A percentile compares a stretch with the other conserved stretches of the same genome.
These are phyloP conservation scores for Macadamia integrifolia DNA, from an alignment of 164 flowering plant genomes.

Conservation along the genomic window DNA sequence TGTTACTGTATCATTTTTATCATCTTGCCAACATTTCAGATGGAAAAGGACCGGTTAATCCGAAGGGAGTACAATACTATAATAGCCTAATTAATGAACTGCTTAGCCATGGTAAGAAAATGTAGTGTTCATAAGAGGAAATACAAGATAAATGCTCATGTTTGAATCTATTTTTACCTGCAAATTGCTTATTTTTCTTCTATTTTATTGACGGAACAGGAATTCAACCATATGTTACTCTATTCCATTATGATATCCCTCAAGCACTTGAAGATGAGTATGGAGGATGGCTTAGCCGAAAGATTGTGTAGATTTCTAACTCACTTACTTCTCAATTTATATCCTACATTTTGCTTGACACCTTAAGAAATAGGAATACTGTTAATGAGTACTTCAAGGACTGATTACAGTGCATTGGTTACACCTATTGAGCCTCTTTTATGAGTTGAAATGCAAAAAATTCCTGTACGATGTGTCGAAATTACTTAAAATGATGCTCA, in stretches of 20 bases:
- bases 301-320: constrained; percentile 37
- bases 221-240: constrained; percentile 59
- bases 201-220: constrained; percentile 31
- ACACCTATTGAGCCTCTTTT: too few relatives aligned
- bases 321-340: neutral
- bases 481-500: too few relatives aligned
- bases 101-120: constrained; percentile 29
- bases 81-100: constrained; percentile 66
- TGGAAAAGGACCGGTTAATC: constrained; percentile 70
- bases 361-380: too few relatives aligned
- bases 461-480: too few relatives aligned
- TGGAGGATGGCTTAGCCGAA: constrained; percentile 59
- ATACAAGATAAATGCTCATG: too few relatives aligned
- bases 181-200: neutral
- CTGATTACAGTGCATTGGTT: too few relatives aligned
- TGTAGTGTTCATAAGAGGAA: too few relatives aligned
- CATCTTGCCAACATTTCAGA: constrained; percentile 18
- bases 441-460: too few relatives aligned
- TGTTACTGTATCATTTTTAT: too few relatives aligned
- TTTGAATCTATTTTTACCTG: too few relatives aligned
- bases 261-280: constrained; percentile 79
- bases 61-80: constrained; percentile 66
- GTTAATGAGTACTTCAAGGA: too few relatives aligned
- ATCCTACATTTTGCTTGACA: too few relatives aligned
- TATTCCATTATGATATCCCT: constrained; percentile 51